phyloP scores from a whole-genome alignment of 2,329 filamentous ascomycete species.

The Apiospora kogelbergensis region DNA sequence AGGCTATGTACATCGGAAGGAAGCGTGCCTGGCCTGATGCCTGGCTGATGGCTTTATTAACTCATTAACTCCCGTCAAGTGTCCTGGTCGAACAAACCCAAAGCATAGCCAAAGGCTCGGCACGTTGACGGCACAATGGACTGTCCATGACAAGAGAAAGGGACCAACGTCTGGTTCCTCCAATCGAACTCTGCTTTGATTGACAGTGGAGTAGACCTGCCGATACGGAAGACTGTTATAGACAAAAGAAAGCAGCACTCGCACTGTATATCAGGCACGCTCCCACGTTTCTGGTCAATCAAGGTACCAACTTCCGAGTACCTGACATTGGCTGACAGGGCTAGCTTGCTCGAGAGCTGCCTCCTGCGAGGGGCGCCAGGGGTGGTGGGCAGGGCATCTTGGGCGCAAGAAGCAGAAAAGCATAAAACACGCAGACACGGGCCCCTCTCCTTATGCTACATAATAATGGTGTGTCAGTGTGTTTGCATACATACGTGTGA shows the following conservation, averaged over 20 bases:
- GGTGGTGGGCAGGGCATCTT: background rate
- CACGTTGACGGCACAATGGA: constrained; percentile 3
- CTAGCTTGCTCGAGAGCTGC: background rate
- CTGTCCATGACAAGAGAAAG: background rate
- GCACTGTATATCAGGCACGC: background rate
- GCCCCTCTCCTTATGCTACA: background rate
- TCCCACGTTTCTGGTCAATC: background rate
- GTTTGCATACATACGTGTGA: background rate
- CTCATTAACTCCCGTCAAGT: constrained; percentile 4
- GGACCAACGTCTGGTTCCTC: background rate
- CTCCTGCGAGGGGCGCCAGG: background rate
- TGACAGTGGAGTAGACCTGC: background rate
- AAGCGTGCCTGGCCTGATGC: constrained; percentile 1
- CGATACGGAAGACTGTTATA: background rate
- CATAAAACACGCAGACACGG: background rate
- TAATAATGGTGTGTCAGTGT: background rate
- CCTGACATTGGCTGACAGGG: constrained; percentile 2
- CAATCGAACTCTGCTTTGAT: constrained; percentile 4
- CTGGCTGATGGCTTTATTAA: constrained; percentile 6
- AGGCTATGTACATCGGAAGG: background rate
- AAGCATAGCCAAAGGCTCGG: constrained; percentile 5
- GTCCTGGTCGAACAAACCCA: constrained; percentile 4
- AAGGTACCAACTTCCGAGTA: background rate
- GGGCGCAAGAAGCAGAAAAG: background rate
- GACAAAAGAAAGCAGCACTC: background rate